These are phyloP conservation scores for Amaranthus tricolor DNA, from an alignment of 179 eudicot genomes.

Conservation along the genomic window DNA sequence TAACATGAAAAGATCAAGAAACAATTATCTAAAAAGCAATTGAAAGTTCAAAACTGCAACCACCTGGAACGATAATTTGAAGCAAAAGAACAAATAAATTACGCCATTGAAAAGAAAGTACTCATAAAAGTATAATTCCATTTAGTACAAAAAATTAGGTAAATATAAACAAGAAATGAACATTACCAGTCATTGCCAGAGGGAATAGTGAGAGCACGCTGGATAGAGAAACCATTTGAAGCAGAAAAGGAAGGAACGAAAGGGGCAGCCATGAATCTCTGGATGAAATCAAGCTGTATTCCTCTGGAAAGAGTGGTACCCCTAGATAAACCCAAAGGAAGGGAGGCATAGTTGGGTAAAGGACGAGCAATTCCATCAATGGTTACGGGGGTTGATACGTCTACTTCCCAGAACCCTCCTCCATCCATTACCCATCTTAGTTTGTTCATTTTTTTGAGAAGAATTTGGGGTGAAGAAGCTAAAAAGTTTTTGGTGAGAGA, in stretches of 20 bases:
- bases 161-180: neutral
- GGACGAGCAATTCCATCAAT: conserved; percentile 66
- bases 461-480: neutral
- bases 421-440: conserved; percentile 75
- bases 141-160: neutral
- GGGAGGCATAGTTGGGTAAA: conserved; percentile 36
- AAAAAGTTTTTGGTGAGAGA: no score
- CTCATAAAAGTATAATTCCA: no score
- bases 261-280: conserved; percentile 67
- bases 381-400: conserved; percentile 67
- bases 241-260: conserved; percentile 54
- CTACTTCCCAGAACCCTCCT: conserved; percentile 65
- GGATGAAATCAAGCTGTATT: conserved; percentile 74
- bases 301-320: conserved; percentile 66
- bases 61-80: no score
- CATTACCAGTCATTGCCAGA: conserved; percentile 50
- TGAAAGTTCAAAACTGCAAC: no score
- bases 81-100: no score
- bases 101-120: no score
- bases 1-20: no score
- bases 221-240: conserved; percentile 48
- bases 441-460: conserved; percentile 71
- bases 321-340: conserved; percentile 61
- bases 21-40: no score
- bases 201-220: conserved; percentile 62